Conservation (phyloP, 257 asterid species). For the Capsicum baccatum region DNA sequence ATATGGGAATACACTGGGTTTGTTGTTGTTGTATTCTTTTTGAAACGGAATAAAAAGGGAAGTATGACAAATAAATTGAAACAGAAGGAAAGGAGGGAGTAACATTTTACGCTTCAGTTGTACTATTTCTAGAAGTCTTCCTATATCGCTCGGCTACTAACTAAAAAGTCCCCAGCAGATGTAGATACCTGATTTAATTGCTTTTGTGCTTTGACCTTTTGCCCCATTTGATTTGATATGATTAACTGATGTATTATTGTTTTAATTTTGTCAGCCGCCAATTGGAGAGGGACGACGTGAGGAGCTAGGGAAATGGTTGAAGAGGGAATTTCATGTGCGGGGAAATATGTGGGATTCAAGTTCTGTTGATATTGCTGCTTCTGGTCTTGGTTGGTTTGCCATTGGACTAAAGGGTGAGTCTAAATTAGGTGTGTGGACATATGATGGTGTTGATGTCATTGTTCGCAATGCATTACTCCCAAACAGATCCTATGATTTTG, state of each 20-base stretch:
- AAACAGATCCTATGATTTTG: no score
- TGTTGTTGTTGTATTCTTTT: no score
- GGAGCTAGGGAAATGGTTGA: conserved; percentile 65
- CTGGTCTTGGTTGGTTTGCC: conserved; percentile 89
- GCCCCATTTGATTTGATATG: no score
- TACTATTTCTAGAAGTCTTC: neutral
- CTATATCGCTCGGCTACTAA: neutral
- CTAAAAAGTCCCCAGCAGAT: neutral
- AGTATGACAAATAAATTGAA: no score
- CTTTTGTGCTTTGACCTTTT: neutral
- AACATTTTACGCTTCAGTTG: neutral
- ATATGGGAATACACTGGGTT: no score
- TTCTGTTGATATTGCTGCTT: conserved; percentile 68
- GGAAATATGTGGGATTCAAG: conserved; percentile 76
- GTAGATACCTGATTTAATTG: neutral
- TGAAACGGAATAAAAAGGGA: no score
- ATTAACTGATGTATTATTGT: no score
- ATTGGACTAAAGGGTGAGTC: conserved; percentile 81
- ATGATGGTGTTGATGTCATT: no score
- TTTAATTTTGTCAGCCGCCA: no score
- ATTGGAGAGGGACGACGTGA: no score
- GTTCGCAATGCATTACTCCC: no score
- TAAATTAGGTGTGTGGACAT: conserved; percentile 59
- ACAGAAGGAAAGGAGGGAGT: no score
- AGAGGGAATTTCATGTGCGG: conserved; percentile 53